These are phyloP conservation scores for Pachyrhizus erosus DNA, from an alignment of 306 rosid genomes.

Conservation along the genomic window DNA sequence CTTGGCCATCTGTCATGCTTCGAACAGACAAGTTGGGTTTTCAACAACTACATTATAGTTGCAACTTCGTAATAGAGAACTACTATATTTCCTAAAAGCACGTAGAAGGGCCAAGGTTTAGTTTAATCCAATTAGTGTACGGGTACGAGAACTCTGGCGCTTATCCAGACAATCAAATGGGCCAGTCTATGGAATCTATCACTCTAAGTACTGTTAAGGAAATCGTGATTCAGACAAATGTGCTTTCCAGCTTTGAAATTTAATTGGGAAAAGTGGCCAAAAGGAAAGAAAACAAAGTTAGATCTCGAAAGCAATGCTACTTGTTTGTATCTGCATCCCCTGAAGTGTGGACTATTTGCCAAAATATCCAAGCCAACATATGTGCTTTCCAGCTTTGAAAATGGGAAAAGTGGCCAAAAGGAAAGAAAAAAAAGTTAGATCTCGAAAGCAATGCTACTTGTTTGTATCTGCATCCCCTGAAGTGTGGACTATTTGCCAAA, in stretches of 20 bases:
- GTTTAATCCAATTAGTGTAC: slow-evolving; percentile 27
- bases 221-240: slow-evolving; percentile 50
- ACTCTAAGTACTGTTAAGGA: slow-evolving; percentile 41
- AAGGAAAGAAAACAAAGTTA: slow-evolving; percentile 40
- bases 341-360: slow-evolving; percentile 27
- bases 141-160: slow-evolving; percentile 29
- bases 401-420: no score
- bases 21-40: background rate
- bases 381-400: no score
- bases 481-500: slow-evolving; percentile 29
- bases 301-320: slow-evolving; percentile 27
- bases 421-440: slow-evolving; percentile 42
- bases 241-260: slow-evolving; percentile 54
- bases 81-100: slow-evolving; percentile 1
- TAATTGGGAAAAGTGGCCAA: slow-evolving; percentile 40
- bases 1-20: slow-evolving; percentile 21
- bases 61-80: background rate
- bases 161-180: slow-evolving; percentile 31
- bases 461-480: slow-evolving; percentile 37
- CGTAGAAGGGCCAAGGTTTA: background rate
- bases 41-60: slow-evolving; percentile 24
- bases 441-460: slow-evolving; percentile 21
- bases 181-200: slow-evolving; percentile 28
- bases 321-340: slow-evolving; percentile 36
- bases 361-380: slow-evolving; percentile 30